Conservation (phyloP, 2,329 filamentous ascomycete species). For the Pseudopyrenochaeta lycopersici region DNA sequence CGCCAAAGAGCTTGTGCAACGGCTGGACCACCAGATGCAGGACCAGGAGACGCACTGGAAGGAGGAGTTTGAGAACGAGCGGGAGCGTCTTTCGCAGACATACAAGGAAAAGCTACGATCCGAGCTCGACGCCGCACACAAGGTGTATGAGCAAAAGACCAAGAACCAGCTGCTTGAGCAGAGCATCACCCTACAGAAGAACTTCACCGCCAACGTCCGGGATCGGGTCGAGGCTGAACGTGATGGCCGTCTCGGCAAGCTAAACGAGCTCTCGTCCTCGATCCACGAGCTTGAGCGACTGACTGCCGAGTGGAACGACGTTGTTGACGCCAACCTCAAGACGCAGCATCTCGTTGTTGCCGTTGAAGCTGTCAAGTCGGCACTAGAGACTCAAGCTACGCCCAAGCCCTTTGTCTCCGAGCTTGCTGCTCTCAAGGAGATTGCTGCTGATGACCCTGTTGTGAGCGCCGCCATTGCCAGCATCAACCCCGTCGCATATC, state of each 20-base stretch:
- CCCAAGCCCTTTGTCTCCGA: conserved; percentile 90
- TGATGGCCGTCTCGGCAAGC: conserved; percentile 82
- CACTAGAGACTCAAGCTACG: conserved; percentile 76
- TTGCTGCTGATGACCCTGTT: conserved; percentile 82
- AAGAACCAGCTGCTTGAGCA: conserved; percentile 90
- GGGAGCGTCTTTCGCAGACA: conserved; percentile 76
- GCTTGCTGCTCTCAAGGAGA: conserved; percentile 92
- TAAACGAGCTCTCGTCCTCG: conserved; percentile 78
- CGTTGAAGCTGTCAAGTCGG: conserved; percentile 88
- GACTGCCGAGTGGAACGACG: conserved; percentile 86
- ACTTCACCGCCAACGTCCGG: conserved; percentile 81
- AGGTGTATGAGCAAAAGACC: conserved; percentile 82
- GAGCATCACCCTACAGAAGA: conserved; percentile 84
- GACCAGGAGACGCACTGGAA: conserved; percentile 84
- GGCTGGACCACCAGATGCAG: conserved; percentile 84
- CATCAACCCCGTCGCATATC: conserved; percentile 93
- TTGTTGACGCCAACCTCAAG: conserved; percentile 88
- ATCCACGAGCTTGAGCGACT: conserved; percentile 88
- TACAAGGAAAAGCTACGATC: conserved; percentile 84
- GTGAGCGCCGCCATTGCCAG: conserved; percentile 95
- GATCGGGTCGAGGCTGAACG: conserved; percentile 88
- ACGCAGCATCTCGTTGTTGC: conserved; percentile 97
- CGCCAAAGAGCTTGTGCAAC: conserved; percentile 84
- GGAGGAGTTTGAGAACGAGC: conserved; percentile 87
- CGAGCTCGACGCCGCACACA: conserved; percentile 79